Base-by-base conservation (phyloP, 2,329 filamentous ascomycete species). In the Geoglossum cookeanum region DNA sequence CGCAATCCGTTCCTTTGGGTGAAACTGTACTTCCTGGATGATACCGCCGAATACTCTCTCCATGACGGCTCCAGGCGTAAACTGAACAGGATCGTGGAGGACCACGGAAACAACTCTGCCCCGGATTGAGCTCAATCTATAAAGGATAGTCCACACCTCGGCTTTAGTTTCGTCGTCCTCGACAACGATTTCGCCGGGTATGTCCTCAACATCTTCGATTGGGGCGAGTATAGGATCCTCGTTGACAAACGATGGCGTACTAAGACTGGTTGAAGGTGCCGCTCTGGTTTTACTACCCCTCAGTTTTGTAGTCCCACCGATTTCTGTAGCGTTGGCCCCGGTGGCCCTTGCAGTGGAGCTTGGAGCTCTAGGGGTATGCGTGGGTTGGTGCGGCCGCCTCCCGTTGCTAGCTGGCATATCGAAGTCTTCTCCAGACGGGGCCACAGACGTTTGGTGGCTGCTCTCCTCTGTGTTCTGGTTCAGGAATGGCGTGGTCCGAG, bases 21-120 rank as follows among this genome's bases (percentile, higher is more conserved):
- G 51, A 30, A 58, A 55, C 29, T 55, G 56, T 22, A 57, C 55
- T 9, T 58, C 56, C 44, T 58, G 56, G 7, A 58, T 44, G n/a
- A 58, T 11, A 45, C 56, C 56, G 17, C 56, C 56, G n/a, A 58
- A 58, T 8, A 58, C 17, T n/a, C 56, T 39, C 30, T 44, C 22
- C 17, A 45, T 32, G 22, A 58, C 39, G 5, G 47, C 49, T 44
- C 37, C 47, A 13, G 48, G 48, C 22, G 37, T 57, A 22, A 35
- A 58, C 13, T 29, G 29, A 3, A 58, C 49, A 4, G 51, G 56
- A n/a, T 58, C 51, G 17, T 55, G 33, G 7, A 58, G 56, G 27
- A 27, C 32, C n/a, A 58, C 49, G 22, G 47, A 29, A n/a, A 58
- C 56, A 5, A 54, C 32, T 32, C 56, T 53, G 13, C 56, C 56